phyloP scores from a whole-genome alignment of 2,329 filamentous ascomycete species.

The Aureobasidium vineae region DNA sequence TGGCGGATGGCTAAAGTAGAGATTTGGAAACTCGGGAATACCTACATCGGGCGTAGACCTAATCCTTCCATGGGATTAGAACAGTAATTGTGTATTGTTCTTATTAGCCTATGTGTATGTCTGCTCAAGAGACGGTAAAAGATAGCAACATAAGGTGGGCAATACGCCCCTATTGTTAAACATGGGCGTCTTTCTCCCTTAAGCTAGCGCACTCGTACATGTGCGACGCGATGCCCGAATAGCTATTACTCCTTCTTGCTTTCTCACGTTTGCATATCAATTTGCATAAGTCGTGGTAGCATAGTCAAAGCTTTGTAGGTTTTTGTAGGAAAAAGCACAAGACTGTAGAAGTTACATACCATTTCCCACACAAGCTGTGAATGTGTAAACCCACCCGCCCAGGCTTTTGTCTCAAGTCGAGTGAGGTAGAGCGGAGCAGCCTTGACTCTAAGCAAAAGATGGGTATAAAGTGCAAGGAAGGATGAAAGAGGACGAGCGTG shows the following conservation, averaged over 20 bases:
- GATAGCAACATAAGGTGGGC: not conserved
- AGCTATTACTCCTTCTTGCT: not conserved
- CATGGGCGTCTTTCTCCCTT: not conserved
- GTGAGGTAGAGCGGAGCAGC: not conserved
- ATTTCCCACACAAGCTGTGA: conserved; percentile 2
- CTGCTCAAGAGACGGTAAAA: not conserved
- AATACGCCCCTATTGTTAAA: not conserved
- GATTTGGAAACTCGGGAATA: not conserved
- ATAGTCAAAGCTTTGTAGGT: not conserved
- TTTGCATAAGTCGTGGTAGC: not conserved
- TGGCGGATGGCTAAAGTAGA: not conserved
- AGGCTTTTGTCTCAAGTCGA: not conserved
- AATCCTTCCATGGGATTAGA: not conserved
- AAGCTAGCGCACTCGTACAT: not conserved
- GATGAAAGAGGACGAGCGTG: not conserved
- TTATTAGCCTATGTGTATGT: not conserved
- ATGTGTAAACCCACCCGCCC: conserved; percentile 7
- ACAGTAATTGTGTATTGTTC: not conserved
- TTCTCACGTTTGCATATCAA: not conserved
- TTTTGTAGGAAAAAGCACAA: not conserved
- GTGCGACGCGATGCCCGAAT: not conserved
- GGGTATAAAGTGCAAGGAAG: not conserved
- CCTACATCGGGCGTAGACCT: not conserved
- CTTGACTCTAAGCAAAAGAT: not conserved
- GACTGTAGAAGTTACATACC: not conserved